Base-by-base conservation (phyloP, 768 basidiomycete species). In the Serendipita sp. region DNA sequence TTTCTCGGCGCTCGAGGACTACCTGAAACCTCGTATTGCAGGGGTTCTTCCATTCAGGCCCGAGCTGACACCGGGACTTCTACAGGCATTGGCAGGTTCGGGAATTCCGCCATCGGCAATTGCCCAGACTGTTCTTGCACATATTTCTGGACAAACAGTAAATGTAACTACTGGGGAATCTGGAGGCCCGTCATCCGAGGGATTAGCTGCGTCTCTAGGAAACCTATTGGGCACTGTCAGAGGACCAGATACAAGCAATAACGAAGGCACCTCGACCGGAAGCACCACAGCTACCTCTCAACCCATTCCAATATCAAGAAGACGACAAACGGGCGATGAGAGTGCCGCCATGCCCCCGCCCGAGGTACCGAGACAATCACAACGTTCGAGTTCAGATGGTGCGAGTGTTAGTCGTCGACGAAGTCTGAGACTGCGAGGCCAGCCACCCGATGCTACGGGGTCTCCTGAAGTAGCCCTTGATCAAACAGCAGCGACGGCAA, bases 1-100 rank as follows among this genome's bases (percentile, higher is more conserved):
- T 0, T 92, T 98, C 81, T 92, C 96, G 73, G 93, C 95, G 0
- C 80, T 98, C 35, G 91, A 96, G 70, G 94, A 96, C 73, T 99
- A 97, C 73, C 82, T 98, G 11, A 86, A 92, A 1, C 95, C 95
- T 30, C 83, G 92, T 2, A 86, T 96, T 37, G 78, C 91, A 3
- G 89, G 90, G 0, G 72, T 88, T 28, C 72, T 86, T 62, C 79
- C 80, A n/a, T 45, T 47, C 41, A 34, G 56, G 10, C 56, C 56
- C n/a, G 56, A 60, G 10, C 28, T 60, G 28, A 60, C 71, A 0
- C 53, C 67, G 15, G 63, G 37, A 32, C 28, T 60, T 10, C 37
- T 60, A 3, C 56, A 60, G n/a, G 56, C 56, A 10, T 37, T 60
- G 8, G 34, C 56, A 1, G 34, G 56, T 10, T 60, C 56, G 8